These are phyloP conservation scores for Fusarium xylarioides DNA, from an alignment of 2,329 filamentous ascomycete genomes.

Conservation along the genomic window DNA sequence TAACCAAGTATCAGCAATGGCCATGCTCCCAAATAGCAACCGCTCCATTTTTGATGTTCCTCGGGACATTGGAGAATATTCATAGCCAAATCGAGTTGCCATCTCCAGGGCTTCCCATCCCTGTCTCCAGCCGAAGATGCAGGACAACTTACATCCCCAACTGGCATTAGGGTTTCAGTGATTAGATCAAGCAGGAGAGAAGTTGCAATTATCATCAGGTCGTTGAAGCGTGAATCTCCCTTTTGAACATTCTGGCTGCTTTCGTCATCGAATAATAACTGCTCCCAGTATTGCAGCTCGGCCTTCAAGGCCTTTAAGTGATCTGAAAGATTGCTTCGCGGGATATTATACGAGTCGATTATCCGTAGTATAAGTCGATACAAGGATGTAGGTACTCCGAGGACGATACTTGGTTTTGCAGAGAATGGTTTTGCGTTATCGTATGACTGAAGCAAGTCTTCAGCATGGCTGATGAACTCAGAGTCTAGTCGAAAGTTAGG, in stretches of 20 bases:
- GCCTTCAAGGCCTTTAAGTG: background rate
- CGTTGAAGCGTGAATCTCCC: background rate
- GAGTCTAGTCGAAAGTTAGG: background rate
- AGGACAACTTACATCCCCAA: fast-evolving
- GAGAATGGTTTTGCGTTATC: background rate
- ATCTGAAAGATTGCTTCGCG: background rate
- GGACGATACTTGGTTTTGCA: fast-evolving
- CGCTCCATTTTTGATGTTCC: background rate
- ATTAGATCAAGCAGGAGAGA: background rate
- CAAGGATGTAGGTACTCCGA: background rate
- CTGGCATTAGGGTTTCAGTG: background rate
- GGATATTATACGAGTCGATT: background rate
- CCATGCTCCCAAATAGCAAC: background rate
- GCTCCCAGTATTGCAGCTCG: background rate
- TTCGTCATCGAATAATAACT: background rate
- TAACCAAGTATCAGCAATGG: background rate
- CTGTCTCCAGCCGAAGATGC: fast-evolving
- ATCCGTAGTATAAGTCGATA: background rate
- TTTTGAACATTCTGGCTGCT: background rate
- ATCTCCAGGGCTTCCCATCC: background rate
- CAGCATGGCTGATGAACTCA: background rate
- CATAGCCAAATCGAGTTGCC: background rate
- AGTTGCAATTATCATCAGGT: background rate
- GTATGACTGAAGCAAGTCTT: background rate
- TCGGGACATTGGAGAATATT: background rate